These are phyloP conservation scores for Salix udensis DNA, from an alignment of 345 rosid genomes.

Conservation along the genomic window DNA sequence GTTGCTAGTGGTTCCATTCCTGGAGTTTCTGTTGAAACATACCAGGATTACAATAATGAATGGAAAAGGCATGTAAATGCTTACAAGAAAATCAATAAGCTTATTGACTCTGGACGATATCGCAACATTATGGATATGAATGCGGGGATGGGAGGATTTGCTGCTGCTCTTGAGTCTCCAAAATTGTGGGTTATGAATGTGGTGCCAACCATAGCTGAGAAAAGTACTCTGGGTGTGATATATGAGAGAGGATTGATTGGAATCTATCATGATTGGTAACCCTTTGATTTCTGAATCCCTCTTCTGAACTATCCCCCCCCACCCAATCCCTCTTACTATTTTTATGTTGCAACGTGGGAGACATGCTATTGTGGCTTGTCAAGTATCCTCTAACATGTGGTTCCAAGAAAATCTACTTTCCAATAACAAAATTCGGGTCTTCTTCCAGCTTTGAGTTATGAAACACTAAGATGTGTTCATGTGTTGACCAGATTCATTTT, in stretches of 20 bases:
- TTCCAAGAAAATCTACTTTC: neutral
- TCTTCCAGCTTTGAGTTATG: neutral
- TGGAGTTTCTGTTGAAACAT: constrained; percentile 78
- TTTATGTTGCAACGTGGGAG: neutral
- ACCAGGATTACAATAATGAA: constrained; percentile 60
- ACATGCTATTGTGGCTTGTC: neutral
- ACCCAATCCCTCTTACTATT: neutral
- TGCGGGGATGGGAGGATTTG: constrained; percentile 95
- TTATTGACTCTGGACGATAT: constrained; percentile 77
- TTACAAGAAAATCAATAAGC: constrained; percentile 72
- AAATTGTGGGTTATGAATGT: constrained; percentile 99
- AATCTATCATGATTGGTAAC: constrained; percentile 95
- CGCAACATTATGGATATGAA: constrained; percentile 99
- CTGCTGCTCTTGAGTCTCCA: constrained; percentile 70
- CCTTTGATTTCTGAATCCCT: constrained; percentile 8
- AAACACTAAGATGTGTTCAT: neutral
- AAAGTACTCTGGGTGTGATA: constrained; percentile 69
- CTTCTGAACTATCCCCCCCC: neutral
- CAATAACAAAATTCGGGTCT: neutral
- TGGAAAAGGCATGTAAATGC: constrained; percentile 91
- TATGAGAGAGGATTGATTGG: constrained; percentile 91
- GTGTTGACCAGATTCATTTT: neutral
- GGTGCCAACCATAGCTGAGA: constrained; percentile 82
- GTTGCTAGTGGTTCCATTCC: constrained; percentile 78
- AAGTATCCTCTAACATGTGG: neutral